phyloP scores from a whole-genome alignment of 495 filamentous ascomycete genomes.

The Echria macrotheca region DNA sequence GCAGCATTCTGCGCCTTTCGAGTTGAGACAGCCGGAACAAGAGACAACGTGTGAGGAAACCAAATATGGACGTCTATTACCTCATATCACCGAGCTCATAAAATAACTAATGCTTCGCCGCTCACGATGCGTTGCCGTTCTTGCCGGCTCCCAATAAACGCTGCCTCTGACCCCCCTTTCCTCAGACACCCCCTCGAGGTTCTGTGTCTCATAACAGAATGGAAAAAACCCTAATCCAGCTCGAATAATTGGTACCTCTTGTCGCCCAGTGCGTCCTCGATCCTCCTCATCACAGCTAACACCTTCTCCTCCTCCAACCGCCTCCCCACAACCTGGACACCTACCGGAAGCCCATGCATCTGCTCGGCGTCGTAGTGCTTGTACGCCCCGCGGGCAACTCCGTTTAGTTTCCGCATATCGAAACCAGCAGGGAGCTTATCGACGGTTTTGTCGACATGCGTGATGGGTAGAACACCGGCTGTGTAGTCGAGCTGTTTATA shows the following conservation, averaged over 20 bases:
- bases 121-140: no score
- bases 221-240: no score
- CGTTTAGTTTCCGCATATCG: slow-evolving; percentile 60
- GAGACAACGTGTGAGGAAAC: no score
- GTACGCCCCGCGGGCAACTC: slow-evolving; percentile 78
- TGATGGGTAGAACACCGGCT: slow-evolving; percentile 78
- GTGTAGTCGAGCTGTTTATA: slow-evolving; percentile 69
- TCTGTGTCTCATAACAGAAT: no score
- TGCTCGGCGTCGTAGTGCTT: slow-evolving; percentile 75
- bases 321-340: slow-evolving; percentile 77
- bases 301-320: slow-evolving; percentile 92
- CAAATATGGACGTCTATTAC: background rate
- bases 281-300: slow-evolving; percentile 71
- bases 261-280: slow-evolving; percentile 68
- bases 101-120: no score
- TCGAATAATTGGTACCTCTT: slow-evolving; percentile 45
- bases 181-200: no score
- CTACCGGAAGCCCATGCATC: slow-evolving; percentile 87
- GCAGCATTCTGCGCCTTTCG: background rate
- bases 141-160: no score
- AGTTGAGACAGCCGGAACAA: no score
- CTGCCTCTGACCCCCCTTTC: no score
- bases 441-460: slow-evolving; percentile 65
- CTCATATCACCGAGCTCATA: no score
- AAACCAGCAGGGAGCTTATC: slow-evolving; percentile 61